A percentile compares a stretch with the other conserved stretches of the same genome.
phyloP scores from a whole-genome alignment of 345 rosid species.

The Ceriops decandra region DNA sequence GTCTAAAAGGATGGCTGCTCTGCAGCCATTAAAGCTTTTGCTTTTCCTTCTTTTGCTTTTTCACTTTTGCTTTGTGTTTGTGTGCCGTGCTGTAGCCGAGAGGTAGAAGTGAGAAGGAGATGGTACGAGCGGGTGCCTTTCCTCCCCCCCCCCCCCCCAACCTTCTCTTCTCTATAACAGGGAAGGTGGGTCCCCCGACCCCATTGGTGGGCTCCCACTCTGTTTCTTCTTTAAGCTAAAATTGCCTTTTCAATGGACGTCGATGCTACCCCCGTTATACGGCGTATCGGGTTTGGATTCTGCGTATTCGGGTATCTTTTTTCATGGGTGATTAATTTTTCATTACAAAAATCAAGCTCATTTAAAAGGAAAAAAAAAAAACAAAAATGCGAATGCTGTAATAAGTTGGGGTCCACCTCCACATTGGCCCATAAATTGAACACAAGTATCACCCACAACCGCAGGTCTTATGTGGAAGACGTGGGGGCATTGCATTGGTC shows the following conservation, averaged over 20 bases:
- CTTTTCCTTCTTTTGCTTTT: slow-evolving; percentile 27
- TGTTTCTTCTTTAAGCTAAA: slow-evolving; percentile 62
- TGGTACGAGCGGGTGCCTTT: not conserved
- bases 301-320: not conserved
- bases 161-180: not conserved
- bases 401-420: too few species aligned
- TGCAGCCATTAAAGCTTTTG: slow-evolving; percentile 19
- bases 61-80: not conserved
- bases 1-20: slow-evolving; percentile 19
- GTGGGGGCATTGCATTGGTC: too few species aligned
- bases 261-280: not conserved
- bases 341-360: too few species aligned
- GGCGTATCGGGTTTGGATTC: slow-evolving; percentile 11
- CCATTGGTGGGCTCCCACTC: slow-evolving; percentile 30
- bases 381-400: too few species aligned
- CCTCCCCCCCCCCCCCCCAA: not conserved
- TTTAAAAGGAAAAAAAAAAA: too few species aligned
- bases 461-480: not conserved
- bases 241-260: slow-evolving; percentile 34
- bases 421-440: too few species aligned
- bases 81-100: slow-evolving; percentile 17
- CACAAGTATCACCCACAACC: not conserved
- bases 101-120: slow-evolving; percentile 1
- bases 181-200: slow-evolving; percentile 24
- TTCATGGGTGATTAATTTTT: not conserved